Evolutionary conservation across 495 filamentous ascomycete genomes (phyloP).

Genomic region (Xylaria acuta): DNA sequence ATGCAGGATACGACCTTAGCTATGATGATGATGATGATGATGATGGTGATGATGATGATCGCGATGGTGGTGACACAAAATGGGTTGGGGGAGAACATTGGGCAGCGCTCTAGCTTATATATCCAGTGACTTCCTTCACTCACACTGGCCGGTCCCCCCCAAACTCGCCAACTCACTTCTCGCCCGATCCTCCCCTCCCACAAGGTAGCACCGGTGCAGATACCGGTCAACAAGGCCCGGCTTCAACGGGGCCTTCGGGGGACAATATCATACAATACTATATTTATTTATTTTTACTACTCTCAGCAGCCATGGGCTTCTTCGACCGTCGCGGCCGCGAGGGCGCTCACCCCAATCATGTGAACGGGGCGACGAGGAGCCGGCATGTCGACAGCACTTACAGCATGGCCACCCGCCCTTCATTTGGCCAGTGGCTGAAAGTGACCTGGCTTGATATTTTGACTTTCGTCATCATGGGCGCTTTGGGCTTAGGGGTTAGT

Average conservation of each 20-base stretch:
- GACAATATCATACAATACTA: background rate
- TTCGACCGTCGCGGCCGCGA: conserved; percentile 37
- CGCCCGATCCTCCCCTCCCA: background rate
- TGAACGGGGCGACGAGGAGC: conserved; percentile 23
- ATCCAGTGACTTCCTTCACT: background rate
- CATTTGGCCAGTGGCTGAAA: conserved; percentile 63
- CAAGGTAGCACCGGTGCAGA: background rate
- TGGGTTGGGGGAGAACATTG: background rate
- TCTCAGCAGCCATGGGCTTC: conserved; percentile 33
- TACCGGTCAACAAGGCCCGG: background rate
- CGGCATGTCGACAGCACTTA: conserved; percentile 35
- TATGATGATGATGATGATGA: background rate
- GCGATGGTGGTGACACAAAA: background rate
- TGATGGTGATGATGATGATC: background rate
- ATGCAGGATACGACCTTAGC: background rate
- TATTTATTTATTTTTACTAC: background rate
- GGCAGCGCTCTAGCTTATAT: background rate
- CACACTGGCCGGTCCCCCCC: background rate
- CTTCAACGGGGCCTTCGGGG: background rate
- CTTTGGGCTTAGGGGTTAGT: conserved; percentile 63
- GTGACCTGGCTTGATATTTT: conserved; percentile 64
- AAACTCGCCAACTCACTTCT: background rate
- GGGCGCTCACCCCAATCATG: conserved; percentile 4
- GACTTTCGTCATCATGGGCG: conserved; percentile 63
- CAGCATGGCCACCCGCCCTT: conserved; percentile 50